Evolutionary conservation across 257 asterid species (phyloP).

Genomic region (Capsicum chinense): DNA sequence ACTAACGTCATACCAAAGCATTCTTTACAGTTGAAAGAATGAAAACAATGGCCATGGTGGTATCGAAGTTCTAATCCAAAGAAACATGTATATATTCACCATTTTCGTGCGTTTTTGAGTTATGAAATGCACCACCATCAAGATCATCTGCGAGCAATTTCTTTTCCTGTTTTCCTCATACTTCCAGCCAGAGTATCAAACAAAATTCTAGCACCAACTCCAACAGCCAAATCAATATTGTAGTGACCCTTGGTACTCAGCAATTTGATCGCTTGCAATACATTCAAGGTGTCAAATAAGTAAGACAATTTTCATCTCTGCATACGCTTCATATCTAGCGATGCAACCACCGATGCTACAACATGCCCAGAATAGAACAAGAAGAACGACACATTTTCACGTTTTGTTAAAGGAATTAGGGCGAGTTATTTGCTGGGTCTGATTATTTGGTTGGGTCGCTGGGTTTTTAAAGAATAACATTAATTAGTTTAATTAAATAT

Average conservation of each 20-base stretch:
- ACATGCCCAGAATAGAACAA: slow-evolving; percentile 47
- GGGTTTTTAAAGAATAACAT: too few relatives aligned
- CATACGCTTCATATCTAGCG: slow-evolving; percentile 41
- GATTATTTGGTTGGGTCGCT: too few relatives aligned
- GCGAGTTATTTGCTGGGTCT: too few relatives aligned
- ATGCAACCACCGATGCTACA: slow-evolving; percentile 43
- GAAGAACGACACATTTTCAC: slow-evolving; percentile 42
- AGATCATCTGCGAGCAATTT: neutral
- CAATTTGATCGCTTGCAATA: slow-evolving; percentile 36
- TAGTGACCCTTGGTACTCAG: slow-evolving; percentile 44
- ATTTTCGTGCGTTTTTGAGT: slow-evolving; percentile 27
- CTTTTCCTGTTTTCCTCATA: slow-evolving; percentile 18
- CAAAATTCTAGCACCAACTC: slow-evolving; percentile 41
- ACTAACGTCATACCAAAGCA: neutral
- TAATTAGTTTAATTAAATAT: too few relatives aligned
- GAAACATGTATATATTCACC: neutral
- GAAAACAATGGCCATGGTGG: neutral
- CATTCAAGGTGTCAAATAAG: slow-evolving; percentile 36
- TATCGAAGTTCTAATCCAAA: neutral
- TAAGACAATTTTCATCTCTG: slow-evolving; percentile 35
- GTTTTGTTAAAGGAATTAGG: too few relatives aligned
- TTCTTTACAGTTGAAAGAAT: neutral
- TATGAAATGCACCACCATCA: slow-evolving; percentile 31
- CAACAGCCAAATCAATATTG: slow-evolving; percentile 42
- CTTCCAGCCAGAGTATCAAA: slow-evolving; percentile 39